Percentiles rank a stretch among this genome's conserved stretches.
Conservation (phyloP, 257 asterid species). For the Fraxinus cuspidata region DNA sequence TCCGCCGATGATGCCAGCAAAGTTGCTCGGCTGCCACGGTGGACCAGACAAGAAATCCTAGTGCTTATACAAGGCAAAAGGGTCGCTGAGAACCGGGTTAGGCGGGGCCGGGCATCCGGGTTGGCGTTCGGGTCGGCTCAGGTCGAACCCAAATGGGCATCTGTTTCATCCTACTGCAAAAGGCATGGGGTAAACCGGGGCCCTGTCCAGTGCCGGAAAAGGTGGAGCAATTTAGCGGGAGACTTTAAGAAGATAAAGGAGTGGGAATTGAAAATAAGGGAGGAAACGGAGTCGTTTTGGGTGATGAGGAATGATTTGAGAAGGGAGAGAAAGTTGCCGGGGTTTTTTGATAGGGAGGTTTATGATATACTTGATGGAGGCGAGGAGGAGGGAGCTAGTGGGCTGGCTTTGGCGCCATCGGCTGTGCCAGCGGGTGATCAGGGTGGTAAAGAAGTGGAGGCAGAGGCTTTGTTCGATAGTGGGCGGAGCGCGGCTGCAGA, state of each 20-base stretch:
- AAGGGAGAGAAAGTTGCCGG: slow-evolving; percentile 83
- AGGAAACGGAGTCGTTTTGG: slow-evolving; percentile 87
- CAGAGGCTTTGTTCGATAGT: slow-evolving; percentile 73
- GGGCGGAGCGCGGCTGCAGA: slow-evolving; percentile 75
- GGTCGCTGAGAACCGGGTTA: slow-evolving; percentile 69
- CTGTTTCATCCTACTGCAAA: slow-evolving; percentile 82
- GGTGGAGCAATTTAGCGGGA: slow-evolving; percentile 93
- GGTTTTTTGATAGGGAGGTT: slow-evolving; percentile 87
- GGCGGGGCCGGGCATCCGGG: slow-evolving; percentile 63
- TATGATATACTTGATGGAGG: slow-evolving; percentile 73
- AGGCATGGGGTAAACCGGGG: slow-evolving; percentile 92
- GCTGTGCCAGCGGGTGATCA: slow-evolving; percentile 23
- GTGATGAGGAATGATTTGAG: slow-evolving; percentile 90
- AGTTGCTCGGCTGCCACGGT: slow-evolving; percentile 76
- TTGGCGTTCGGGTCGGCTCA: slow-evolving; percentile 68
- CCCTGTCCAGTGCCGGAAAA: slow-evolving; percentile 92
- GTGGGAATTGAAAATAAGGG: slow-evolving; percentile 64
- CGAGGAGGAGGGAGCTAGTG: slow-evolving; percentile 34
- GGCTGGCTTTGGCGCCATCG: slow-evolving; percentile 30
- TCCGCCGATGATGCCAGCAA: slow-evolving; percentile 48
- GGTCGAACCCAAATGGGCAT: slow-evolving; percentile 90
- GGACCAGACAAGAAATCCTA: slow-evolving; percentile 90
- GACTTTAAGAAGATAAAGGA: slow-evolving; percentile 91
- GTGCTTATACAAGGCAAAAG: slow-evolving; percentile 84
- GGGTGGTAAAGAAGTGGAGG: slow-evolving; percentile 37